phyloP scores from a whole-genome alignment of 1,284 basidiomycete species.

The Boletus semigastroideus region DNA sequence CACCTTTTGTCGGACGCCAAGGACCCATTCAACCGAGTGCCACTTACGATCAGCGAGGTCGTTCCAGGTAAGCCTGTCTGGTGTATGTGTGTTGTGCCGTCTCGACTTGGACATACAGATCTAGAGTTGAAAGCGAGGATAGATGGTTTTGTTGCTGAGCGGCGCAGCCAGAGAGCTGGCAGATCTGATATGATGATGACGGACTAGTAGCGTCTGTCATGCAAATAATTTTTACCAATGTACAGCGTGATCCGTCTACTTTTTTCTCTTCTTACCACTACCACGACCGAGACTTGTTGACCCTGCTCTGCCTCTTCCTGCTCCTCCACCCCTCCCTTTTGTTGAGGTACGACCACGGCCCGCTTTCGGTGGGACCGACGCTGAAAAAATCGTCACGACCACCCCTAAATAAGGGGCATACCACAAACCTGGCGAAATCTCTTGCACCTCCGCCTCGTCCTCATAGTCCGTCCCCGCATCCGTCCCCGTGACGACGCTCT shows the following conservation, averaged over 20 bases:
- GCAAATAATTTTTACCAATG: constrained; percentile 7
- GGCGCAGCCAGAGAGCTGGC: constrained; percentile 40
- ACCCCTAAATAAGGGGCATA: background rate
- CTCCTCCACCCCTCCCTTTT: constrained; percentile 20
- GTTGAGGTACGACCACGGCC: constrained; percentile 32
- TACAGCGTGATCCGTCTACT: constrained; percentile 20
- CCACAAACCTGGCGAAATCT: constrained; percentile 54
- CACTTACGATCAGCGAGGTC: constrained; percentile 79
- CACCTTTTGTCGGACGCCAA: constrained; percentile 89
- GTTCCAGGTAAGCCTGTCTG: constrained; percentile 55
- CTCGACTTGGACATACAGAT: constrained; percentile 39
- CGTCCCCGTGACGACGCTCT: constrained; percentile 64
- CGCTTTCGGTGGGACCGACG: constrained; percentile 19
- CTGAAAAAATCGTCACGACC: constrained; percentile 23
- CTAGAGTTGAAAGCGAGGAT: constrained; percentile 62
- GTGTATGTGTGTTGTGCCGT: background rate
- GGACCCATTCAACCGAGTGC: constrained; percentile 88
- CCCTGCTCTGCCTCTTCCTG: constrained; percentile 29
- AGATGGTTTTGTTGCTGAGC: constrained; percentile 56
- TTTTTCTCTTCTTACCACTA: constrained; percentile 34
- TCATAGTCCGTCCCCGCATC: constrained; percentile 68
- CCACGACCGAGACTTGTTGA: constrained; percentile 27
- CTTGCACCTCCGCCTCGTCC: constrained; percentile 58
- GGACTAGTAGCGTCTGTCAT: constrained; percentile 14
- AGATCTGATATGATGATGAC: constrained; percentile 29